phyloP scores from a whole-genome alignment of 352 stramenopile species.

The Thraustochytrium striatum region DNA sequence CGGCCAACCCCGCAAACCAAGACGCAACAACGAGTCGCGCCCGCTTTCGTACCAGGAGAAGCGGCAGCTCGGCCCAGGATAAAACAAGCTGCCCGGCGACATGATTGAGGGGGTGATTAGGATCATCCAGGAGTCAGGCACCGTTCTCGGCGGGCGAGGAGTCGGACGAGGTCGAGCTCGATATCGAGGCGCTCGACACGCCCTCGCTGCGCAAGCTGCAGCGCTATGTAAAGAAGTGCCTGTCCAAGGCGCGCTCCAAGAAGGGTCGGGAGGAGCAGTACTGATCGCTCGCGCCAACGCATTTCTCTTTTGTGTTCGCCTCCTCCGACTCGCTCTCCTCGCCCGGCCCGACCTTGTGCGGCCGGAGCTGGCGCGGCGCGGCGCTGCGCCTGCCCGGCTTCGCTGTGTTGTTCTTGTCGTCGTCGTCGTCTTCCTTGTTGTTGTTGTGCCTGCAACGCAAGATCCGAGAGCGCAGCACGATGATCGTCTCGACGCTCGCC shows the following conservation, averaged over 20 bases:
- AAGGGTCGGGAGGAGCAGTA: constrained; percentile 12
- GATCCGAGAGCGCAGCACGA: background rate
- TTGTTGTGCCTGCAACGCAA: background rate
- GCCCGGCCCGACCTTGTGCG: background rate
- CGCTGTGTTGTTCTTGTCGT: background rate
- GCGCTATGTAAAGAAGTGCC: constrained; percentile 46
- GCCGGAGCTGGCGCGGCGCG: background rate
- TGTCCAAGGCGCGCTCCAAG: constrained; percentile 38
- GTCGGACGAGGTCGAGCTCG: constrained; percentile 46
- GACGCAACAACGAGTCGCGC: constrained; percentile 2
- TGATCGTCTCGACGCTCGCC: background rate
- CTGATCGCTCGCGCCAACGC: background rate
- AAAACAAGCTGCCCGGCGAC: constrained; percentile 45
- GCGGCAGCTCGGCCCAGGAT: constrained; percentile 45
- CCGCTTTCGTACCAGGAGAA: constrained; percentile 43
- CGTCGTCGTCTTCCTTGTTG: background rate
- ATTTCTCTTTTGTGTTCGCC: background rate
- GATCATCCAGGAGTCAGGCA: constrained; percentile 44
- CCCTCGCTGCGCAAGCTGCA: constrained; percentile 40
- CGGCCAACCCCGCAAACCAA: background rate
- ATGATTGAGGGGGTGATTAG: constrained; percentile 45
- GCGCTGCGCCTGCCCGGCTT: background rate
- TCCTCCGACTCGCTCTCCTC: background rate
- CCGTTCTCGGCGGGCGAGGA: constrained; percentile 21
- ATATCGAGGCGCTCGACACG: constrained; percentile 47